Percentiles rank a stretch among this genome's conserved stretches.
phyloP scores from a whole-genome alignment of 2,329 filamentous ascomycete species.

The Ophiostoma ulmi region DNA sequence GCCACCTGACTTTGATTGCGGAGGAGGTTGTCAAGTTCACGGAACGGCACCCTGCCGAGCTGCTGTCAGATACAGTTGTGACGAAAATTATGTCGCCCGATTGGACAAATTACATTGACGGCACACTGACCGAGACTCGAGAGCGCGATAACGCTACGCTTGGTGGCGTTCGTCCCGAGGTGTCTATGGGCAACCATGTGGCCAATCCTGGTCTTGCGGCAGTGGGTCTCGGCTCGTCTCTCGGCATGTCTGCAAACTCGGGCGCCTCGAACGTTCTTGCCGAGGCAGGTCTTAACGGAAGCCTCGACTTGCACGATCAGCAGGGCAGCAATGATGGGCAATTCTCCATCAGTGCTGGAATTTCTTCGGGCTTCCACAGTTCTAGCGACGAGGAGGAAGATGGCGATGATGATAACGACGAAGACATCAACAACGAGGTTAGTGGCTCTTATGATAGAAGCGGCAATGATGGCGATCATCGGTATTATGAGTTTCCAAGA shows the following conservation, averaged over 20 bases:
- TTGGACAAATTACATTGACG: conserved; percentile 94
- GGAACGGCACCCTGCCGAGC: conserved; percentile 83
- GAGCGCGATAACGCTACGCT: conserved; percentile 98
- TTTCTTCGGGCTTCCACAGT: conserved; percentile 83
- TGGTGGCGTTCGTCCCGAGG: conserved; percentile 87
- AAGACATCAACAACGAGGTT: conserved; percentile 66
- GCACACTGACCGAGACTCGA: conserved; percentile 83
- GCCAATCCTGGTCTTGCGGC: conserved; percentile 43
- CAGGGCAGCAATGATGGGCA: conserved; percentile 54
- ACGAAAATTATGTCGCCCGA: conserved; percentile 83
- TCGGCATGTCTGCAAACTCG: conserved; percentile 33
- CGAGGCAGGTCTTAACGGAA: conserved; percentile 73
- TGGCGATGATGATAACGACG: conserved; percentile 80
- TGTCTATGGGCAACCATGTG: conserved; percentile 73
- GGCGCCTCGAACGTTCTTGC: conserved; percentile 64
- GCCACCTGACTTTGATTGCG: conserved; percentile 90
- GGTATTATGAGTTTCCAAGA: background rate
- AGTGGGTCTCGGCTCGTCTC: conserved; percentile 40
- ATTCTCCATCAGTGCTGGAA: conserved; percentile 68
- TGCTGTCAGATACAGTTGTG: conserved; percentile 75
- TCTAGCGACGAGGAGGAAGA: conserved; percentile 96
- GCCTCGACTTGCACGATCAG: conserved; percentile 55
- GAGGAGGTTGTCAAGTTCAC: conserved; percentile 99
- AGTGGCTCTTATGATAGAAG: conserved; percentile 36
- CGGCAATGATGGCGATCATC: background rate